Percentiles rank a stretch among this genome's conserved stretches.
Conservation (phyloP, 257 asterid species). For the Solanum raphanifolium region DNA sequence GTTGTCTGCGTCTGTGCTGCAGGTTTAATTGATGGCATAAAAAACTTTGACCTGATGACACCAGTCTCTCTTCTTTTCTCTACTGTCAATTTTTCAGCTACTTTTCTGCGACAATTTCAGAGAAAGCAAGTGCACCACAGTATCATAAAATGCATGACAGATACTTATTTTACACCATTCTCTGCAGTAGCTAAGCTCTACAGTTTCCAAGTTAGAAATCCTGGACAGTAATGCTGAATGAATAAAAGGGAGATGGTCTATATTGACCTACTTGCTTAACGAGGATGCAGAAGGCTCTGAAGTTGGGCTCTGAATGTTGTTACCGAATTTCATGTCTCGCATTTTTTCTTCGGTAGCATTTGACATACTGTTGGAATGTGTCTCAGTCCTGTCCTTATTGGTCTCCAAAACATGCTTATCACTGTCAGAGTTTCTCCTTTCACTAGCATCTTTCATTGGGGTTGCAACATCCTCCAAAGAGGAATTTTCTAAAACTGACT, state of each 20-base stretch:
- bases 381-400: not conserved
- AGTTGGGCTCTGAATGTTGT: slow-evolving; percentile 22
- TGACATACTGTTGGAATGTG: not conserved
- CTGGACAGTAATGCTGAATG: not conserved
- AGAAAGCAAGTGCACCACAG: slow-evolving; percentile 1
- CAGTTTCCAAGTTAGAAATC: not conserved
- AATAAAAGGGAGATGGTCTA: not conserved
- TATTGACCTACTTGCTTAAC: slow-evolving; percentile 29
- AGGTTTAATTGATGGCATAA: slow-evolving; percentile 32
- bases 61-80: slow-evolving; percentile 31
- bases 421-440: not conserved
- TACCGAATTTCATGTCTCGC: slow-evolving; percentile 7
- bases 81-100: slow-evolving; percentile 16
- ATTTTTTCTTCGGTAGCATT: slow-evolving; percentile 18
- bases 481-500: slow-evolving; percentile 15
- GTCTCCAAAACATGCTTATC: not conserved
- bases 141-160: not conserved
- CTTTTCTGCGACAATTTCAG: slow-evolving; percentile 23
- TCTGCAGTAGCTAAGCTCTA: not conserved
- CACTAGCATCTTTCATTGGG: not conserved
- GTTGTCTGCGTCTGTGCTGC: slow-evolving; percentile 19
- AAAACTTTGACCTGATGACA: slow-evolving; percentile 28
- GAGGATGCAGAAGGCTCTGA: slow-evolving; percentile 13
- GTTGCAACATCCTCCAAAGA: slow-evolving; percentile 9
- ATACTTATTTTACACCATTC: not conserved